Base-by-base conservation (phyloP, 73 alveolate genomes). In the Tetrahymena borealis region DNA sequence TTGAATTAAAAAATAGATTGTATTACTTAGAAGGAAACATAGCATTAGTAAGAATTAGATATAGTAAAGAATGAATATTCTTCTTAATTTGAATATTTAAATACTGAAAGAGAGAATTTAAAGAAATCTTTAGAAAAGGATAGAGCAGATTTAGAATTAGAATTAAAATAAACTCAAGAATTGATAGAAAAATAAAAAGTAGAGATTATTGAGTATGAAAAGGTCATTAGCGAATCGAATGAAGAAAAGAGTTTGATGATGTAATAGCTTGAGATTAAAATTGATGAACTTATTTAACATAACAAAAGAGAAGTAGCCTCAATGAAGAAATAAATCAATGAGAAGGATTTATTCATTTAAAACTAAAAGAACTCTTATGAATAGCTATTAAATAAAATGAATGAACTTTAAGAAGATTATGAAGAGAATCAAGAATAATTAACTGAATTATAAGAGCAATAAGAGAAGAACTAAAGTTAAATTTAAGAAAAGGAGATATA, bases 21-120 rank as follows among this genome's bases (percentile, higher is more conserved):
- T 16, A 90, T 32, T 24, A 31, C 42, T 16, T 33, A 85, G 77
- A 85, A 33, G 91, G 78, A 90, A 36, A 38, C 20, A 11, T n/a
- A 39, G 38, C 78, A 39, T 79, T 90, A 40, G 37, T 32, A 91
- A 91, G 94, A 91, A 24, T 95, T 91, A 18, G 94, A 91, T 41
- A 40, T 36, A 32, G 94, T 41, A 24, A 91, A 78, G 85, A 39
- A 33, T 10, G 94, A 91, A 41, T 41, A 93, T 28, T 18, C 78
- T n/a, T 33, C 40, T 33, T 20, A 93, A 90, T 39, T 36, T 91
- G 94, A 91, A 8, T 39, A 91, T 32, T 43, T 91, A n/a, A 91
- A 41, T 13, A 24, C 94, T 90, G 93, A 91, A 85, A 91, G 39
- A 41, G 94, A 91, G 24, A 93, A 90, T 41, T 20, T 91, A 31